phyloP scores from a whole-genome alignment of 441 rosid species.

The Manihot esculenta region DNA sequence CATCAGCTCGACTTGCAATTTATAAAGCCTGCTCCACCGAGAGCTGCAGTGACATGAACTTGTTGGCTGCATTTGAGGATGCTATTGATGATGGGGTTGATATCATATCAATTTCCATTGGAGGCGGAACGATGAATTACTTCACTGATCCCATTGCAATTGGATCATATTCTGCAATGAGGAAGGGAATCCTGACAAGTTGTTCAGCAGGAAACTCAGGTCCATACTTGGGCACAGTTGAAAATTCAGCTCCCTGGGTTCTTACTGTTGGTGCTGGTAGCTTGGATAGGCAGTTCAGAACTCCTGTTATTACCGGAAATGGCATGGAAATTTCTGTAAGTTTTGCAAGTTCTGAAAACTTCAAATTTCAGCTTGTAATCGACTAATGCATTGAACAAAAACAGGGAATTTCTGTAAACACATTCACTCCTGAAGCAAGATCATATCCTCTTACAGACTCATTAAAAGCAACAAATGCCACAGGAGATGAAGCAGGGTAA shows the following conservation, averaged over 20 bases:
- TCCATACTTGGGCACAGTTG: slow-evolving; percentile 21
- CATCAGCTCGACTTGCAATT: background rate
- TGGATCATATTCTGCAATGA: slow-evolving; percentile 40
- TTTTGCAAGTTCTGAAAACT: no score
- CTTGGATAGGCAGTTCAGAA: slow-evolving; percentile 40
- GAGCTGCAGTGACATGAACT: background rate
- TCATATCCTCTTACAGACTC: background rate
- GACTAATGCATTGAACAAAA: background rate
- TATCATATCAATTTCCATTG: slow-evolving; percentile 6
- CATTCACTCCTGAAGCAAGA: background rate
- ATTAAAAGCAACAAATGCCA: background rate
- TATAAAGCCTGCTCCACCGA: background rate
- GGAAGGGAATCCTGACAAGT: slow-evolving; percentile 23
- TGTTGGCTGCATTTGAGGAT: background rate
- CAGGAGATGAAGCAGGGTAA: background rate
- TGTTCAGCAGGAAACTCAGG: slow-evolving; percentile 42
- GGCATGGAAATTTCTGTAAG: slow-evolving; percentile 9
- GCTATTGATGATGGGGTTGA: background rate
- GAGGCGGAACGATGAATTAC: slow-evolving; percentile 11
- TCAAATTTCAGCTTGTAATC: no score
- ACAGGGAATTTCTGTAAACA: background rate
- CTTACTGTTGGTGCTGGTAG: slow-evolving; percentile 56
- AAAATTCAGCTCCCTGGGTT: slow-evolving; percentile 60
- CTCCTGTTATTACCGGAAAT: slow-evolving; percentile 32
- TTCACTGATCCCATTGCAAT: slow-evolving; percentile 29